These are phyloP conservation scores for Mucor indicus DNA, from an alignment of 371 early-diverging fungal species.

Conservation along the genomic window DNA sequence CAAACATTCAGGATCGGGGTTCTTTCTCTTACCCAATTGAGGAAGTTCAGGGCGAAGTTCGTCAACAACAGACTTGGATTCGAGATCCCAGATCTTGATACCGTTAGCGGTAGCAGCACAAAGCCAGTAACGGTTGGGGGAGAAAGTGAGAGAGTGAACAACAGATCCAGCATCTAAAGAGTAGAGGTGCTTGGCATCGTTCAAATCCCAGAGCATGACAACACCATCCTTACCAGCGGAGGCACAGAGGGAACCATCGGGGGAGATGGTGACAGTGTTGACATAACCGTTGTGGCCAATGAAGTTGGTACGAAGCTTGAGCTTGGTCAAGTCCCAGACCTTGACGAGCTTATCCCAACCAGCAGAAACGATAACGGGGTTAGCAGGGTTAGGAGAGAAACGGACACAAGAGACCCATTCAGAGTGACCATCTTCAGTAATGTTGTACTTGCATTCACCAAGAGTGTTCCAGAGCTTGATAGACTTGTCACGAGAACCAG, in stretches of 20 bases:
- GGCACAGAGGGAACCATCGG: slow-evolving; percentile 98
- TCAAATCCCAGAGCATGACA: slow-evolving; percentile 98
- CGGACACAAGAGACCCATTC: slow-evolving; percentile 97
- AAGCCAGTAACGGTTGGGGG: slow-evolving; percentile 99
- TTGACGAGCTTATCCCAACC: slow-evolving; percentile 99
- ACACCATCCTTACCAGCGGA: slow-evolving; percentile 98
- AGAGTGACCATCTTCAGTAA: slow-evolving; percentile 87
- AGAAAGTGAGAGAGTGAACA: slow-evolving; percentile 95
- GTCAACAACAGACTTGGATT: slow-evolving; percentile 91
- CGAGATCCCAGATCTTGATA: slow-evolving; percentile 99
- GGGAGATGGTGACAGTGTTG: slow-evolving; percentile 95
- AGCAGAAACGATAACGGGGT: slow-evolving; percentile 92
- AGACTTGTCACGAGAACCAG: slow-evolving; percentile 93
- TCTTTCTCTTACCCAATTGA: slow-evolving; percentile 69
- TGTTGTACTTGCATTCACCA: slow-evolving; percentile 96
- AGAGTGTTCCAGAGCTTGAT: slow-evolving; percentile 99
- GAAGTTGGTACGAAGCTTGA: slow-evolving; percentile 96
- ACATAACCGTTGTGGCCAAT: slow-evolving; percentile 96
- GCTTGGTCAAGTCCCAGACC: slow-evolving; percentile 97
- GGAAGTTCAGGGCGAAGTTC: slow-evolving; percentile 88
- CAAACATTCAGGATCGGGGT: slow-evolving; percentile 75
- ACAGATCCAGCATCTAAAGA: slow-evolving; percentile 90
- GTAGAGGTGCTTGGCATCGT: slow-evolving; percentile 98
- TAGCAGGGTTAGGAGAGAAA: slow-evolving; percentile 95
- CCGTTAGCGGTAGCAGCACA: slow-evolving; percentile 93